Base-by-base conservation (phyloP, 345 rosid genomes). In the Atalantia buxifolia region DNA sequence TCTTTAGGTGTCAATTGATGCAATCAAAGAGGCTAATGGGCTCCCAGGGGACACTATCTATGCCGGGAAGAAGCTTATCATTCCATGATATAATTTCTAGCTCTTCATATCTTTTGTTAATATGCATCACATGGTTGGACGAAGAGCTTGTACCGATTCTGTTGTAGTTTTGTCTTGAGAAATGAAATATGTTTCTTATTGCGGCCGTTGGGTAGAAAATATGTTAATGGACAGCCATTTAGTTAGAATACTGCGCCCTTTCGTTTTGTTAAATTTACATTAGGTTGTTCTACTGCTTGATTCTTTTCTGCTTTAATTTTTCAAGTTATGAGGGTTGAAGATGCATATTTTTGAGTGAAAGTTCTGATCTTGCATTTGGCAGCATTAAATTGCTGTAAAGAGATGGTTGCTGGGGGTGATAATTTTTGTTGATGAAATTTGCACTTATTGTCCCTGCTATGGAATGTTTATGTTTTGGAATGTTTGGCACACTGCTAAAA, bases 11-110 rank as follows among this genome's bases (percentile, higher is more conserved):
- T 78, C 85, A 14, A 75, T 84, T 69, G 85, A 79, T 77, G 83
- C 75, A 1, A 84, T 84, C 72, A 84, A 79, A 65, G 85, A 84
- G 83, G 83, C 85, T 31, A 77, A 81, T 70, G 81, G 85, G 66
- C 84, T 84, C 48, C 63, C 87, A 16, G 83, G 80, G 66, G 79
- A 79, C 70, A 81, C 83, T 42, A 84, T 84, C 55, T 79, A 81
- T 57, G 79, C 81, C 5, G 85, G 83, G 45, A 84, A 80, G 85
- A 84, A 84, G 76, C 84, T 84, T 38, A 25, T 84, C 45, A 84
- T 84, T 35, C 87, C 87, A 45, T 79, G 65, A 81, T 25, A 30
- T 74, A 28, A 68, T 80, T 73, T 38, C 42, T 66, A 10, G 33
- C 31, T 25, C 68, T 38, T 59, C 21, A 3, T 40, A 56, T 60